Evolutionary conservation across 1,284 basidiomycete species (phyloP), one percentile per base, ranked within the genome.

Genomic region (Cystobasidiaceae sp.): DNA sequence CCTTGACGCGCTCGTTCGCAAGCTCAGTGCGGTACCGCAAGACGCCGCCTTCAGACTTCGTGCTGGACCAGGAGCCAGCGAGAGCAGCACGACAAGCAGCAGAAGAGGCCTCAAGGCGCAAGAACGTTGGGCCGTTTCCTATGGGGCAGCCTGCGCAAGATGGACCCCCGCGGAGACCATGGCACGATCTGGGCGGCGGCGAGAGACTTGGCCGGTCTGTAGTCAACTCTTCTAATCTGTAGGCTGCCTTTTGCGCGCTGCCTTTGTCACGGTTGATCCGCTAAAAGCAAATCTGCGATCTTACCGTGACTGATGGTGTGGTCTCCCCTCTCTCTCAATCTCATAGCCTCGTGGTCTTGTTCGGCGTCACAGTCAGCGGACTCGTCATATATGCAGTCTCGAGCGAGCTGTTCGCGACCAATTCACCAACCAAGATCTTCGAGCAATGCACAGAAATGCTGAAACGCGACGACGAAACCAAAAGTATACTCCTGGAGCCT

Each of bases 351-450:
- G 65, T 67, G 13, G 52, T 67, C 17, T n/a, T 61, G 34, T 67
- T 67, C 27, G 65, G 65, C 19, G 43, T 55, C 51, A 34, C 50
- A 6, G 30, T 67, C 11, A 59, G 57, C 34, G 58, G 58, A 9
- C 46, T 59, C 25, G 41, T 67, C 57, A 43, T 62, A 19, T 67
- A 49, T 25, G 45, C 58, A n/a, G 50, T 68, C 8, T 65, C 54
- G 6, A 52, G 44, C 13, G 67, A 68, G 39, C 46, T 68, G 3
- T 59, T 58, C 39, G 52, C 61, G 0, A 25, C 51, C 33, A 61
- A 62, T 27, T 63, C 67, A 13, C 67, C 67, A 17, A 68, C 62
- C 21, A 51, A 56, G 39, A 44, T 68, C 41, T 59, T 59, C 32
- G 59, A 64, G 17, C 39, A 55, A 28, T 45, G 43, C 25, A 32